Conservation (phyloP, 208 protist genomes). For the Acanthamoeba polyphaga region DNA sequence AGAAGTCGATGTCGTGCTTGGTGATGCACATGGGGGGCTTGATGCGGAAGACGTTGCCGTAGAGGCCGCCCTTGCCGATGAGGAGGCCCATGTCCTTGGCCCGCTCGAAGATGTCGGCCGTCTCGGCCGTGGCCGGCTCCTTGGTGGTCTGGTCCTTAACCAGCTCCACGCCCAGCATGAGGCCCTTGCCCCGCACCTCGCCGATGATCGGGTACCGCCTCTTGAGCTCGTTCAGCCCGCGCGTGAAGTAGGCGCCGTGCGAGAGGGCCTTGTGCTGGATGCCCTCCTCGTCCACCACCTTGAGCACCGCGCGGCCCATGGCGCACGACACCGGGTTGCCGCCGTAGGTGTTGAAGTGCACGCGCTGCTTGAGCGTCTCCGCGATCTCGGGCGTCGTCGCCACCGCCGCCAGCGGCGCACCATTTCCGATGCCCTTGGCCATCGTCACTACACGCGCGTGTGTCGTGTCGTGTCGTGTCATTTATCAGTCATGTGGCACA, state of each 20-base stretch:
- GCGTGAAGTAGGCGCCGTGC: constrained; percentile 80
- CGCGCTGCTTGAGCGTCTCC: constrained; percentile 69
- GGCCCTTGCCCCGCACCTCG: constrained; percentile 89
- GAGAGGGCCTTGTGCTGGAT: constrained; percentile 84
- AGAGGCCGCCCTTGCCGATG: constrained; percentile 87
- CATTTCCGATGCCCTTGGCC: constrained; percentile 90
- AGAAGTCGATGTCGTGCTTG: constrained; percentile 78
- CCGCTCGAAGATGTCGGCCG: constrained; percentile 79
- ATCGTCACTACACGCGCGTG: constrained; percentile 79
- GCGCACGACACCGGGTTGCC: constrained; percentile 89
- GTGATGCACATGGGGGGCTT: constrained; percentile 89
- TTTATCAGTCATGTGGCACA: neutral
- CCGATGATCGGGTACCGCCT: constrained; percentile 86
- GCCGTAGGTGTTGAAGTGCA: constrained; percentile 91
- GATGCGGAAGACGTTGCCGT: constrained; percentile 87
- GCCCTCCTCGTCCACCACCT: constrained; percentile 85
- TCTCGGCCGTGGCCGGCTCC: constrained; percentile 81
- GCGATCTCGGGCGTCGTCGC: constrained; percentile 88
- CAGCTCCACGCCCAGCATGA: constrained; percentile 89
- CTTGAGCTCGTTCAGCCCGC: constrained; percentile 79
- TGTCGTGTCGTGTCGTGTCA: neutral
- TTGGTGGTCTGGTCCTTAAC: constrained; percentile 80
- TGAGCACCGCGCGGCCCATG: constrained; percentile 88
- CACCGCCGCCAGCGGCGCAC: constrained; percentile 90
- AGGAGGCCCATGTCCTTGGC: constrained; percentile 84